These are phyloP conservation scores for Pleurotus tuoliensis DNA, from an alignment of 768 basidiomycete species.

Conservation along the genomic window DNA sequence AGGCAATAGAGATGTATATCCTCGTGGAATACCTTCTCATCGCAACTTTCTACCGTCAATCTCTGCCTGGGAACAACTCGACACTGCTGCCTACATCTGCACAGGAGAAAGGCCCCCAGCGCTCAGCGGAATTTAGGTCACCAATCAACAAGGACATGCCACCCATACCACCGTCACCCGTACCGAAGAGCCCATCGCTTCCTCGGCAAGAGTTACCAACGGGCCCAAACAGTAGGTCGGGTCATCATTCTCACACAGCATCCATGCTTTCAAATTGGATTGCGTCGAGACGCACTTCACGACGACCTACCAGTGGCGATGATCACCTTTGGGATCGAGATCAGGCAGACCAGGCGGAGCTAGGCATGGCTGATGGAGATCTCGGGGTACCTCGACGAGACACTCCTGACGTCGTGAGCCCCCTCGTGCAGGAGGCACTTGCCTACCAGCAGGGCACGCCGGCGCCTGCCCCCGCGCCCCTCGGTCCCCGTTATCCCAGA, in stretches of 20 bases:
- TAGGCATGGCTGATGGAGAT: conserved; percentile 15
- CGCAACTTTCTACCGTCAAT: conserved; percentile 29
- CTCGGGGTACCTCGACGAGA: neutral
- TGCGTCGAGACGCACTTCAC: conserved; percentile 21
- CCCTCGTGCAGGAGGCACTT: conserved; percentile 2
- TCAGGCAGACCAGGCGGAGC: conserved; percentile 27
- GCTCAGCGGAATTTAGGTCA: neutral
- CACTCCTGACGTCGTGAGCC: conserved; percentile 3
- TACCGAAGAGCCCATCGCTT: neutral
- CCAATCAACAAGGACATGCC: conserved; percentile 4
- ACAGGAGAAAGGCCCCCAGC: neutral
- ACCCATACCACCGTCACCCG: neutral
- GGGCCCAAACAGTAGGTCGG: neutral
- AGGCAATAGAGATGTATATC: conserved; percentile 60
- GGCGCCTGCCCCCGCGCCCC: conserved; percentile 4
- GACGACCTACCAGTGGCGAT: conserved; percentile 24
- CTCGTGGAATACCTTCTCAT: conserved; percentile 57
- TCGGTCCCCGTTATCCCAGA: neutral
- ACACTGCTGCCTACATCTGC: neutral
- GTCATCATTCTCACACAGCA: conserved; percentile 12
- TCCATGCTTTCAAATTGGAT: conserved; percentile 37
- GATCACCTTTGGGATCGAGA: conserved; percentile 26
- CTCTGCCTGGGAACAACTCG: neutral
- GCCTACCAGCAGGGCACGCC: conserved; percentile 4
- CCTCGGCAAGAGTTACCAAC: neutral